Evolutionary conservation across 208 protist genomes (phyloP).

Genomic region (Crithidia sp.): DNA sequence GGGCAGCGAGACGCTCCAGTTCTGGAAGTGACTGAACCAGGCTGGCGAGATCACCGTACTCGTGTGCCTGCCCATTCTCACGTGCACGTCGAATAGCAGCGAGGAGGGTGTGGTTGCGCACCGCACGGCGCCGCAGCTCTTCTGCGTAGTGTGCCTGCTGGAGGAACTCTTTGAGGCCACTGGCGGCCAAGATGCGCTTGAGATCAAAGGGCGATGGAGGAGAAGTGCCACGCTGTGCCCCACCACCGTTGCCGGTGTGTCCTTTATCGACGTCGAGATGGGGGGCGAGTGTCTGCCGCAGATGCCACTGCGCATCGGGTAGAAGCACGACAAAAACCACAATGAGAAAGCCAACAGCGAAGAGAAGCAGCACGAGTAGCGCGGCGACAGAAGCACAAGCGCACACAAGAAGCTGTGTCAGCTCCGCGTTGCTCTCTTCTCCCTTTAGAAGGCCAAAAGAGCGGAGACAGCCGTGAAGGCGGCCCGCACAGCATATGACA

Average conservation of each 20-base stretch:
- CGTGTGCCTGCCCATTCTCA: not conserved
- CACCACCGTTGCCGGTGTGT: not conserved
- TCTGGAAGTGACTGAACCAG: slow-evolving; percentile 29
- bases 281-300: not conserved
- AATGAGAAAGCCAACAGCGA: slow-evolving; percentile 5
- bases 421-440: not conserved
- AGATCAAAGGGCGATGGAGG: slow-evolving; percentile 1
- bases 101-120: slow-evolving; percentile 20
- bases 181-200: not conserved
- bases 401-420: slow-evolving; percentile 15
- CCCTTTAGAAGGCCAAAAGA: slow-evolving; percentile 9
- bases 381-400: slow-evolving; percentile 13
- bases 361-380: slow-evolving; percentile 22
- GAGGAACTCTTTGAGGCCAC: slow-evolving; percentile 11
- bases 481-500: slow-evolving; percentile 11
- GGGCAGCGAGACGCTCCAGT: slow-evolving; percentile 15
- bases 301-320: not conserved
- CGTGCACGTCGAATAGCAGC: not conserved
- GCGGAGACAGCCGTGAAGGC: slow-evolving; percentile 8
- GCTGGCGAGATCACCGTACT: not conserved
- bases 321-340: slow-evolving; percentile 21
- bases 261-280: slow-evolving; percentile 3
- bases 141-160: slow-evolving; percentile 12
- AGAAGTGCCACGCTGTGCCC: not conserved
- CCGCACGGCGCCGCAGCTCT: slow-evolving; percentile 14